Evolutionary conservation across 108 stramenopile genomes (phyloP).

Genomic region (Schizochytrium sp.): DNA sequence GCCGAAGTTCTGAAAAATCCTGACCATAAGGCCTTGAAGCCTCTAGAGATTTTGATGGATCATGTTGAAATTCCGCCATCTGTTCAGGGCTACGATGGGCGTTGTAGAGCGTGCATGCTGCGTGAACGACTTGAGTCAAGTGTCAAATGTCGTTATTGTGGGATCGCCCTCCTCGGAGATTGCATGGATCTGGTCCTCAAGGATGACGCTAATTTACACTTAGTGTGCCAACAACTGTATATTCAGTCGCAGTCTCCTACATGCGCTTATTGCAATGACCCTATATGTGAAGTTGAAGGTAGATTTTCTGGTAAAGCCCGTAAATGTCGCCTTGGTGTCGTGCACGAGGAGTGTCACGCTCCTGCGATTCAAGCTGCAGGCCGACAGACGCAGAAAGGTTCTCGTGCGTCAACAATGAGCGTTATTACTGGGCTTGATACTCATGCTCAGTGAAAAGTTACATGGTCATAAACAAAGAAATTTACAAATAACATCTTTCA

Average conservation of each 20-base stretch:
- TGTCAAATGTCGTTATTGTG: not conserved
- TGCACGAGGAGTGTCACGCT: constrained; percentile 24
- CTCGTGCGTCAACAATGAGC: too few relatives aligned
- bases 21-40: not conserved
- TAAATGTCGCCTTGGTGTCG: constrained; percentile 17
- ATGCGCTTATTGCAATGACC: constrained; percentile 19
- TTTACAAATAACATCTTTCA: too few relatives aligned
- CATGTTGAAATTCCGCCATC: not conserved
- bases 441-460: too few relatives aligned
- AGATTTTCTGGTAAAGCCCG: not conserved
- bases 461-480: too few relatives aligned
- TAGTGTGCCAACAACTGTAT: not conserved
- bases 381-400: not conserved
- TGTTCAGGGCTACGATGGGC: not conserved
- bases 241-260: constrained; percentile 13
- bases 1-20: constrained; percentile 22
- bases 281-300: constrained; percentile 29
- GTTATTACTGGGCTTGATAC: too few relatives aligned
- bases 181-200: not conserved
- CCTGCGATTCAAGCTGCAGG: not conserved
- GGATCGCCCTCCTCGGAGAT: not conserved
- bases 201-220: not conserved
- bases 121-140: not conserved
- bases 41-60: not conserved
- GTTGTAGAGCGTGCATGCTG: not conserved